Base-by-base conservation (phyloP, 371 early-diverging fungal genomes). In the Circinella minor region DNA sequence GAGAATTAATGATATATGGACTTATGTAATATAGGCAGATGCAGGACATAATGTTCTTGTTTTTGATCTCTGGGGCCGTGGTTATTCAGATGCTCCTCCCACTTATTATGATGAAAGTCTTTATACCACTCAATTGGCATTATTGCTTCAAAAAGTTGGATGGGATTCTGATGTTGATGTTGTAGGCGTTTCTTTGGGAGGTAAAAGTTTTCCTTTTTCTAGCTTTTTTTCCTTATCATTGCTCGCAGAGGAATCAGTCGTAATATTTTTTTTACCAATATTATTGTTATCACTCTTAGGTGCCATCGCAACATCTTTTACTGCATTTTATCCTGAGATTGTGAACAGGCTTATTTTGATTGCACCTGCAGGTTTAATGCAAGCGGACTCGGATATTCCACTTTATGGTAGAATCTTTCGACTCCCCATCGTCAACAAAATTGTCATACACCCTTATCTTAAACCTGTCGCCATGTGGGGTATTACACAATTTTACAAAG, bases 61-160 rank as follows among this genome's bases (percentile, higher is more conserved):
- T 1, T 89, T 82, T 73, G 89, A 83, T 48, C 60, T 83, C 15
- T 89, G 84, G 79, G 90, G 90, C 11, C 63, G 86, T 43, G 90
- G 88, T 0, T 88, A 81, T 57, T 76, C 82, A 7, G 84, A 81
- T 37, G 77, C 87, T 1, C 90, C 90, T 15, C 72, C 81, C 18
- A 61, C 71, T 0, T 36, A 49, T 10, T 86, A 84, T 54, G 77
- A 82, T 55, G 82, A 86, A 46, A 69, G 77, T 4, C 72, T 88
- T 1, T 87, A 83, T 63, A 82, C 81, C 14, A 70, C 77, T 4
- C 90, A 89, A 61, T 60, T 87, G 8, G 78, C 78, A 4, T 71
- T 79, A 38, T 61, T 89, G 3, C 68, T 89, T 14, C 79, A 86
- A 18, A 76, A 83, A 48, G 76, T 89, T n/a, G 87, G 84, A n/a